phyloP scores from a whole-genome alignment of 176 grass and related monocot genomes.

The maize (Zea mays) region DNA sequence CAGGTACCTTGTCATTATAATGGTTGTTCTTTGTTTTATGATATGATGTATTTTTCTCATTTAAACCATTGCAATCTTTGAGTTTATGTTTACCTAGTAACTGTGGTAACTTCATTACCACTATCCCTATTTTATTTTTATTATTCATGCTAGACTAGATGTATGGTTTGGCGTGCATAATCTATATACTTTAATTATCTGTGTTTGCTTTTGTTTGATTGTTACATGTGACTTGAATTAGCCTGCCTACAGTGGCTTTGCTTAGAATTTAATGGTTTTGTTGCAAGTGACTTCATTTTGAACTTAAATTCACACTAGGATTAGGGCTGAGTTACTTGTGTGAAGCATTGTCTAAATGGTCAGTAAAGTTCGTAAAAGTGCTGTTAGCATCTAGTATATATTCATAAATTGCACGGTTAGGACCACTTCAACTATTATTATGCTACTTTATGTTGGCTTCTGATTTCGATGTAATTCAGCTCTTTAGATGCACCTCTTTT shows the following conservation, averaged over 20 bases:
- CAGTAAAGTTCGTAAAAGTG: conserved; percentile 23
- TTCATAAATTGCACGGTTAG: neutral
- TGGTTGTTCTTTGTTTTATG: neutral
- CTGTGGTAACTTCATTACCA: neutral
- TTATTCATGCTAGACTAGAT: neutral
- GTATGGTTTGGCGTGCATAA: neutral
- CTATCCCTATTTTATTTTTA: neutral
- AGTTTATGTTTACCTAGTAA: neutral
- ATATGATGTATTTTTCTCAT: neutral
- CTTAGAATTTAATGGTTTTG: conserved; percentile 4
- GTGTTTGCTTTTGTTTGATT: neutral
- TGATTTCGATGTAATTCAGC: conserved; percentile 2
- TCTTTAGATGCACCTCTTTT: conserved; percentile 19
- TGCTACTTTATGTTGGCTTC: conserved; percentile 4
- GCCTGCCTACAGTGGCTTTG: neutral
- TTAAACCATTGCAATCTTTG: neutral
- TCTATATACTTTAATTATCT: neutral
- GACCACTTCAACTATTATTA: conserved; percentile 5
- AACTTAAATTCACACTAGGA: neutral
- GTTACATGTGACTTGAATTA: neutral
- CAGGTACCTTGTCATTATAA: conserved; percentile 5
- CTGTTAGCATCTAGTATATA: neutral
- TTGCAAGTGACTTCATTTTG: neutral
- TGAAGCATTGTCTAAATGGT: conserved; percentile 4
- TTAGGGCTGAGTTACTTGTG: conserved; percentile 28